Evolutionary conservation across 495 filamentous ascomycete species (phyloP).

Genomic region (Bombardia bombarda): DNA sequence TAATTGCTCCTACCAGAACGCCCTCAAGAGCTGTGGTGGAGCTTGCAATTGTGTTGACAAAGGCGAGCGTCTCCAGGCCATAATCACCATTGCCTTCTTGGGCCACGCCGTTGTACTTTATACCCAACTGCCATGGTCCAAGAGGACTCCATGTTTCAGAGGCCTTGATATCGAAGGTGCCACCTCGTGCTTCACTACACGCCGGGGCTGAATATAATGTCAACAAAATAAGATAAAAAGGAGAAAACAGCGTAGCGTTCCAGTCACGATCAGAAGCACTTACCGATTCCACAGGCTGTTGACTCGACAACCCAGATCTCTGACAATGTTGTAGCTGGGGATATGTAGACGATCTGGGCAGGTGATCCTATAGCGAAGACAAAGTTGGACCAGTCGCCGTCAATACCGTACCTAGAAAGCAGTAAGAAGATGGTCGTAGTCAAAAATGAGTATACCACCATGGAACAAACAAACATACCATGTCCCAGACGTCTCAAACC

Average conservation of each 20-base stretch:
- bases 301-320: constrained; percentile 51
- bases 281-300: constrained; percentile 41
- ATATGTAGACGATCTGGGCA: constrained; percentile 48
- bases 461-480: constrained; percentile 28
- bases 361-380: constrained; percentile 49
- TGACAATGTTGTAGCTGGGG: constrained; percentile 46
- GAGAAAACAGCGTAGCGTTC: constrained; percentile 5
- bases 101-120: constrained; percentile 45
- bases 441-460: too few relatives aligned
- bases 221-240: constrained; percentile 17
- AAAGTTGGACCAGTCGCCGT: constrained; percentile 47
- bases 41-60: constrained; percentile 32
- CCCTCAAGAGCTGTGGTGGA: constrained; percentile 36
- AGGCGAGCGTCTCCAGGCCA: constrained; percentile 48
- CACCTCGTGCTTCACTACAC: constrained; percentile 41
- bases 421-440: too few relatives aligned
- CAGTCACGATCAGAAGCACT: constrained; percentile 4
- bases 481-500: constrained; percentile 34
- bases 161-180: constrained; percentile 38
- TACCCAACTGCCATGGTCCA: constrained; percentile 45
- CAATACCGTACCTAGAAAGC: constrained; percentile 37
- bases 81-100: constrained; percentile 49
- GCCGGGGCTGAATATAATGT: constrained; percentile 25
- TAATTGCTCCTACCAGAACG: constrained; percentile 45
- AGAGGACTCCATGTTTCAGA: constrained; percentile 52